These are phyloP conservation scores for Gamsiella multidivaricata DNA, from an alignment of 192 early-diverging fungal species.

Conservation along the genomic window DNA sequence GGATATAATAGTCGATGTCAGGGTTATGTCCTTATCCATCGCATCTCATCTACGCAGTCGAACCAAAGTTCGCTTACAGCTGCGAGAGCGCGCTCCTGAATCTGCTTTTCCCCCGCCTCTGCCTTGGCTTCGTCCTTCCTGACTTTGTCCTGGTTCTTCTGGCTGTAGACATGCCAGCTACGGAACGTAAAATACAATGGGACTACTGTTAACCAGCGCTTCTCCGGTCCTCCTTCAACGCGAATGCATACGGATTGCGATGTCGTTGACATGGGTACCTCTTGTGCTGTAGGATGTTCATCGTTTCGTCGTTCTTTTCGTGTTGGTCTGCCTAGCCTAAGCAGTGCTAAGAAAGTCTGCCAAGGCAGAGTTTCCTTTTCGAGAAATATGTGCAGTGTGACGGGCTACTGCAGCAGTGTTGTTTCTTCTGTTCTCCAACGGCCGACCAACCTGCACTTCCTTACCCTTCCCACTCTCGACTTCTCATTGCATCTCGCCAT, in stretches of 20 bases:
- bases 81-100: slow-evolving; percentile 55
- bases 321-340: too few relatives aligned
- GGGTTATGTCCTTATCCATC: not conserved
- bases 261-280: slow-evolving; percentile 60
- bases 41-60: not conserved
- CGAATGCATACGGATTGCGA: too few relatives aligned
- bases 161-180: slow-evolving; percentile 84
- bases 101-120: slow-evolving; percentile 64
- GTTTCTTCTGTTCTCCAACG: slow-evolving; percentile 1
- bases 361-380: slow-evolving; percentile 1
- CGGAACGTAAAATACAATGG: not conserved
- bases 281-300: slow-evolving; percentile 78
- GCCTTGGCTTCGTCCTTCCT: slow-evolving; percentile 76
- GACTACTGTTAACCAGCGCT: too few relatives aligned
- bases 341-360: too few relatives aligned
- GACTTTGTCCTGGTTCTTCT: slow-evolving; percentile 76
- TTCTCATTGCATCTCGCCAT: slow-evolving; percentile 13
- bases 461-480: not conserved
- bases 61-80: slow-evolving; percentile 65
- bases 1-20: too few relatives aligned
- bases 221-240: not conserved
- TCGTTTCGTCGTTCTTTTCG: too few relatives aligned
- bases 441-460: not conserved
- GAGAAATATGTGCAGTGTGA: too few relatives aligned
- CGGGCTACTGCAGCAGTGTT: too few relatives aligned